Conservation (phyloP, 805 yeast species). For the Candida peoriensis region DNA sequence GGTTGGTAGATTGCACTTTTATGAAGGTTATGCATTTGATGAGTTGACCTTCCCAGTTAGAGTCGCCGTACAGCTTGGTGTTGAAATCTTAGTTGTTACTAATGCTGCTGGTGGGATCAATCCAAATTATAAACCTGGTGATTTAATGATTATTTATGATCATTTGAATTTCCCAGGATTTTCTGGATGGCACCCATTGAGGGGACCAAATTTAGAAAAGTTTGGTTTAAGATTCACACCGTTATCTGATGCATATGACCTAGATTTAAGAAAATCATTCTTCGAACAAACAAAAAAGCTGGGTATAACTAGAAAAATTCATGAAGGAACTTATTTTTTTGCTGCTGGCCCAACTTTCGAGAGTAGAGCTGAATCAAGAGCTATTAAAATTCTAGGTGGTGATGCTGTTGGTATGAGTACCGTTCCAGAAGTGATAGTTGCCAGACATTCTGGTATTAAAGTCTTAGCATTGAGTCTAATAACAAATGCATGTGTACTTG, state of each 20-base stretch:
- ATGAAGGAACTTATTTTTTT: constrained; percentile 83
- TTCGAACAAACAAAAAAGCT: constrained; percentile 49
- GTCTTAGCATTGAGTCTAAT: constrained; percentile 83
- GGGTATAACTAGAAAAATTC: constrained; percentile 49
- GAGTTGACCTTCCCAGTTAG: constrained; percentile 86
- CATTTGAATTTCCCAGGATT: constrained; percentile 91
- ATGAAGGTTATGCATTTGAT: constrained; percentile 84
- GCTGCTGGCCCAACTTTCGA: constrained; percentile 95
- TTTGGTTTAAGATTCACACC: constrained; percentile 89
- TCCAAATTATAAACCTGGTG: constrained; percentile 66
- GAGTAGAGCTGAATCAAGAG: constrained; percentile 84
- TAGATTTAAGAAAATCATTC: constrained; percentile 59
- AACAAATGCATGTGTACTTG: constrained; percentile 76
- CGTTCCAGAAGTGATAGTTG: constrained; percentile 92
- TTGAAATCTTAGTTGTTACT: constrained; percentile 67
- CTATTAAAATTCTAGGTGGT: constrained; percentile 68
- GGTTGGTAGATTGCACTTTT: constrained; percentile 90
- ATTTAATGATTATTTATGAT: constrained; percentile 84
- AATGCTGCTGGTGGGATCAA: constrained; percentile 95
- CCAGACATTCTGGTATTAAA: constrained; percentile 79
- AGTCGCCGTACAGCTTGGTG: constrained; percentile 60
- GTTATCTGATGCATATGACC: constrained; percentile 83
- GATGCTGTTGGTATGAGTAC: constrained; percentile 98
- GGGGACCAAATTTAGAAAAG: constrained; percentile 77
- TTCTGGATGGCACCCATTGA: constrained; percentile 80